Conservation (phyloP, 164 flowering plant species). For the Vitis amurensis region DNA sequence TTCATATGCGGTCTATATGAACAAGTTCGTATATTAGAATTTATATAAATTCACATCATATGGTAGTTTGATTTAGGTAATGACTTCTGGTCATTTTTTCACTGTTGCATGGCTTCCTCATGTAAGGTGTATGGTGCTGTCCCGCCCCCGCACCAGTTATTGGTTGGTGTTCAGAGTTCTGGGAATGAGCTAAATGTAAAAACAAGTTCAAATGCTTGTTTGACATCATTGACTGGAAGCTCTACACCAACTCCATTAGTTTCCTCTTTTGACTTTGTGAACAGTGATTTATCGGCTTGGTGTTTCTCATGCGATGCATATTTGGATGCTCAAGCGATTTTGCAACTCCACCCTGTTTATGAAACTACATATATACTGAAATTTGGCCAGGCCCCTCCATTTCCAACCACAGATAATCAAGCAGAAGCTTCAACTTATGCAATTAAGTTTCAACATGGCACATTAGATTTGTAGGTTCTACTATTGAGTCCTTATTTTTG, state of each 20-base stretch:
- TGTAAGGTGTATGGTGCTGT: conserved; percentile 77
- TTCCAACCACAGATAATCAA: conserved; percentile 25
- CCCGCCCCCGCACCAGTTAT: conserved; percentile 78
- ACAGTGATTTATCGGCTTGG: conserved; percentile 96
- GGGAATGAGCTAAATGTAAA: conserved; percentile 30
- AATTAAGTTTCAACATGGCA: background rate
- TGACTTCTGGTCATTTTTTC: conserved; percentile 7
- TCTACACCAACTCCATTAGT: conserved; percentile 21
- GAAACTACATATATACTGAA: conserved; percentile 75
- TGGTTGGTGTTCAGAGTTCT: conserved; percentile 49
- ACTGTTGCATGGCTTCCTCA: conserved; percentile 52
- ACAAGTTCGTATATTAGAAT: background rate
- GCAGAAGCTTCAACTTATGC: conserved; percentile 16
- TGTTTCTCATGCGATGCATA: conserved; percentile 86
- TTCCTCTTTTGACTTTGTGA: conserved; percentile 2
- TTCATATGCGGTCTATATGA: no score
- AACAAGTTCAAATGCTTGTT: conserved; percentile 24
- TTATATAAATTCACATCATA: no score
- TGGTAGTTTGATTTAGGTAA: background rate
- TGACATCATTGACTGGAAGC: conserved; percentile 22
- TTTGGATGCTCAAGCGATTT: conserved; percentile 75
- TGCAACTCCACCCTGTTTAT: conserved; percentile 56
- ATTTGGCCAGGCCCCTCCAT: conserved; percentile 73
- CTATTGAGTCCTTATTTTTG: no score
- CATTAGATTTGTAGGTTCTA: no score